Base-by-base conservation (phyloP, 2,329 filamentous ascomycete genomes). In the Tolypocladium cylindrosporum region DNA sequence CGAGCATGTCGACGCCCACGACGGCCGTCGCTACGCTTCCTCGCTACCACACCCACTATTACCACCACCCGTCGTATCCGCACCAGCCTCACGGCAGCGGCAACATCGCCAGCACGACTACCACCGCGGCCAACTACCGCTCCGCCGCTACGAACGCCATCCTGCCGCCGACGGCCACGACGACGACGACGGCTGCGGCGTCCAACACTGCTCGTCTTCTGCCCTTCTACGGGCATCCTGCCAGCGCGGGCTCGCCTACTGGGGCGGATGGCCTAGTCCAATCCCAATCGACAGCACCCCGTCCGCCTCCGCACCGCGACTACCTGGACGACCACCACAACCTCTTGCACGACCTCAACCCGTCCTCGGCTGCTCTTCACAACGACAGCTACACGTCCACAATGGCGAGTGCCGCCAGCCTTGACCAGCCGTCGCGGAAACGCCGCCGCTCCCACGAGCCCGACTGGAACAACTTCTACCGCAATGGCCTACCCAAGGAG, bases 381-480 rank as follows among this genome's bases (percentile, higher is more conserved):
- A 34, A 55, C 55, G 56, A 59, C 59, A 7, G 57, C 53, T n/a
- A 65, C 72, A 43, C 45, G 36, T 41, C 54, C 21, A 41, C 57
- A 34, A 56, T 56, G 57, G 63, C 69, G 40, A 61, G 69, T 31
- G 60, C 69, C 61, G 66, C 69, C 56, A 64, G 7, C 6, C 19
- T 70, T 36, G 64, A 68, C 55, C 61, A 63, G 53, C 65, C 66
- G 13, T 71, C 72, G 41, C 69, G 78, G 63, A 85, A 84, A 69
- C 77, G 80, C 63, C 77, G 81, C 63, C 80, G 81, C 60, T 83
- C 79, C 61, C 81, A 80, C 70, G 79, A 85, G 63, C 88, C 89
- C 55, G 86, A 94, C 72, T 94, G 90, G 90, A 79, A 82, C 59
- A 84, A 81, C 62, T 94, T 92, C 69, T 93, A 92, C 72, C 88